Evolutionary conservation across 176 grass and related monocot genomes (phyloP).

Genomic region (Oropetium thomaeum): DNA sequence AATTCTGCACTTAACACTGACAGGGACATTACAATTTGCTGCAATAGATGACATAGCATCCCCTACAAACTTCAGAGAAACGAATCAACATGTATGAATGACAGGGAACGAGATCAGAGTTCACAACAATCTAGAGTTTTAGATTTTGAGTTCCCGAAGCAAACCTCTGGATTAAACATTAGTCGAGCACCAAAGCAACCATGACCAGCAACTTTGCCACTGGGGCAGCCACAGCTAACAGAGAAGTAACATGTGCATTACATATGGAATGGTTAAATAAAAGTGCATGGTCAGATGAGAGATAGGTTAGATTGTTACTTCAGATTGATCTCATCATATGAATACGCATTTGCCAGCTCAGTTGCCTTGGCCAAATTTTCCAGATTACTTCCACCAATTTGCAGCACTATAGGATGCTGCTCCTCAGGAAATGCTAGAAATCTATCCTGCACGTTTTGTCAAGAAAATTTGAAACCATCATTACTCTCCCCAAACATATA

Average conservation of each 20-base stretch:
- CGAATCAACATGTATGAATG: conserved; percentile 33
- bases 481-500: neutral
- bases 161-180: conserved; percentile 96
- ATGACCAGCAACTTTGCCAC: conserved; percentile 84
- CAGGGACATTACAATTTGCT: conserved; percentile 71
- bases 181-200: conserved; percentile 93
- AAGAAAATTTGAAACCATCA: neutral
- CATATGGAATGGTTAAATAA: conserved; percentile 2
- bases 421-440: conserved; percentile 87
- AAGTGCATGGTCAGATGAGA: neutral
- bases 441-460: conserved; percentile 60
- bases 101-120: neutral
- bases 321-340: conserved; percentile 91
- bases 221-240: conserved; percentile 90
- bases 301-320: conserved; percentile 47
- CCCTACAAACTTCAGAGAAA: conserved; percentile 75
- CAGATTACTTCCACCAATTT: conserved; percentile 95
- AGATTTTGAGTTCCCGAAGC: conserved; percentile 17
- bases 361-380: conserved; percentile 82
- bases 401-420: conserved; percentile 88
- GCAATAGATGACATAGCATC: conserved; percentile 94
- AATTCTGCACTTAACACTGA: conserved; percentile 96
- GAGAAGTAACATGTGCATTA: conserved; percentile 31
- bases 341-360: conserved; percentile 84
- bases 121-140: conserved; percentile 1